Evolutionary conservation across 176 grass and related monocot genomes (phyloP).

Genomic region (Oryza meridionalis): DNA sequence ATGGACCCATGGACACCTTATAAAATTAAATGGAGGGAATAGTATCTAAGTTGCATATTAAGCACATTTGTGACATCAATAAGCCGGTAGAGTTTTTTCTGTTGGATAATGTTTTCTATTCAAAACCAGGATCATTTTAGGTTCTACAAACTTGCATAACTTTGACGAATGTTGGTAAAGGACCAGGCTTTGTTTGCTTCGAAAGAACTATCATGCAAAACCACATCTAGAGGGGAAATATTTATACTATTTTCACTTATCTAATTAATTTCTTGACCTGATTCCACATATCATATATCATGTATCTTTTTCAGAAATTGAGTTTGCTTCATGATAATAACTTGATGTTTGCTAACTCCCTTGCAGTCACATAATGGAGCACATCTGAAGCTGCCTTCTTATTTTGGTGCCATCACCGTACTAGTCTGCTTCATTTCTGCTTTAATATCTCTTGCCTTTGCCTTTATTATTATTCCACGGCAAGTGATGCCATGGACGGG

Average conservation of each 20-base stretch:
- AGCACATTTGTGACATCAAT: conserved; percentile 8
- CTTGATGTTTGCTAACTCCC: conserved; percentile 16
- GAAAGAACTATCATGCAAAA: conserved; percentile 20
- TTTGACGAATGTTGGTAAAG: neutral
- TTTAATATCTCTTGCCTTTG: conserved; percentile 63
- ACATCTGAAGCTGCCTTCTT: conserved; percentile 65
- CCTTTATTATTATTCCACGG: conserved; percentile 73
- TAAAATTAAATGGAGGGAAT: neutral
- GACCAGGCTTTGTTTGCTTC: neutral
- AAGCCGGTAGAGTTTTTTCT: neutral
- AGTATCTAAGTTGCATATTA: neutral
- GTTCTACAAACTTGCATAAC: neutral
- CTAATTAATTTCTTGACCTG: conserved; percentile 13
- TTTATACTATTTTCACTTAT: conserved; percentile 23
- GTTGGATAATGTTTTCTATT: neutral
- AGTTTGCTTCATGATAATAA: conserved; percentile 12
- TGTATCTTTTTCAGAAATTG: conserved; percentile 15
- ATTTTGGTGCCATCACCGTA: conserved; percentile 59
- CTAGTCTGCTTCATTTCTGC: conserved; percentile 60
- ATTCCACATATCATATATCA: neutral
- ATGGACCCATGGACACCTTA: neutral
- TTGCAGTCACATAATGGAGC: conserved; percentile 60
- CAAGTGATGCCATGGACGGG: conserved; percentile 93
- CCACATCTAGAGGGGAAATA: conserved; percentile 1
- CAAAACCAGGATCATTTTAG: neutral